Percentiles rank a stretch among this genome's conserved stretches.
Evolutionary conservation across 345 rosid genomes (phyloP).

Genomic region (Carallia pectinifolia): DNA sequence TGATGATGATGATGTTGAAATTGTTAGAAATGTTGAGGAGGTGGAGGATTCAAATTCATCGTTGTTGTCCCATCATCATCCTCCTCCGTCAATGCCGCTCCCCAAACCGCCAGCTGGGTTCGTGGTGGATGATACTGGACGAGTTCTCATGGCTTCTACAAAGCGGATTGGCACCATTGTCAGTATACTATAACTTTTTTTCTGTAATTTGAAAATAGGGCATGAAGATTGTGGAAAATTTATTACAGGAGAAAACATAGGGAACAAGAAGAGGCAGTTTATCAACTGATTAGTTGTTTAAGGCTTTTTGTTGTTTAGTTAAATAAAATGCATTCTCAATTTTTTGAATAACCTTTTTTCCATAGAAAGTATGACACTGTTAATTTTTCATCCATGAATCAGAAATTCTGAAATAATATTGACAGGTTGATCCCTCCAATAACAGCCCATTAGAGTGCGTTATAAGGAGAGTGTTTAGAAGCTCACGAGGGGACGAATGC

Average conservation of each 20-base stretch:
- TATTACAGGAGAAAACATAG: too few species aligned
- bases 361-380: neutral
- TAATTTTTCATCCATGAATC: neutral
- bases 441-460: constrained; percentile 75
- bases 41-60: neutral
- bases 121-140: constrained; percentile 69
- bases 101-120: constrained; percentile 96
- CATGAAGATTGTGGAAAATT: too few species aligned
- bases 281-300: too few species aligned
- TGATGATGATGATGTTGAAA: too few species aligned
- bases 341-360: too few species aligned
- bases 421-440: constrained; percentile 73
- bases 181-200: constrained; percentile 22
- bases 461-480: constrained; percentile 75
- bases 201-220: too few species aligned
- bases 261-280: too few species aligned
- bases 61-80: neutral
- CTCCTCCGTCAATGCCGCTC: constrained; percentile 31
- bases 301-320: neutral
- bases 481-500: constrained; percentile 79
- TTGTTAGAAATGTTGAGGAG: too few species aligned
- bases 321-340: neutral
- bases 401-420: constrained; percentile 14
- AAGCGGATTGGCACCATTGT: constrained; percentile 74
- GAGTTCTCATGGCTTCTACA: constrained; percentile 73